A percentile compares a stretch with the other conserved stretches of the same genome.
Conservation (phyloP, 2,329 filamentous ascomycete genomes). For the Fusarium pseudoanthophilum region DNA sequence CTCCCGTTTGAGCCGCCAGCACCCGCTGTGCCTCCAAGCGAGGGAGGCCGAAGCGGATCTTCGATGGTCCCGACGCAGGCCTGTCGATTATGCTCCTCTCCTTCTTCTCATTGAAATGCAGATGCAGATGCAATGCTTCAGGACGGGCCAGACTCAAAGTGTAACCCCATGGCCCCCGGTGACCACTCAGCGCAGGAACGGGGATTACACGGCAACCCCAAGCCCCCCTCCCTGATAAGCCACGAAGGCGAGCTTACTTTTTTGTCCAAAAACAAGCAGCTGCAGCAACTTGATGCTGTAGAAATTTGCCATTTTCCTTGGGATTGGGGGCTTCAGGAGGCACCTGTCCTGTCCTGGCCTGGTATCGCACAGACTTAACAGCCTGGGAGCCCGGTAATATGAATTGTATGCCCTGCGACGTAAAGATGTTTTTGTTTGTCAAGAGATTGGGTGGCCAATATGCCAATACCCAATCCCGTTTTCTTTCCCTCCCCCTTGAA, state of each 20-base stretch:
- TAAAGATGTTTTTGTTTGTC: slow-evolving; percentile 29
- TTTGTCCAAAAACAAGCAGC: slow-evolving; percentile 38
- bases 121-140: slow-evolving; percentile 4
- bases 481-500: not conserved
- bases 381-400: not conserved
- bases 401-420: slow-evolving; percentile 7
- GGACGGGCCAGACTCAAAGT: slow-evolving; percentile 2
- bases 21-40: slow-evolving; percentile 31
- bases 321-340: not conserved
- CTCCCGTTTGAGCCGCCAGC: slow-evolving; percentile 28
- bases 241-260: slow-evolving; percentile 28
- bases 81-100: slow-evolving; percentile 12
- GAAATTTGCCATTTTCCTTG: slow-evolving; percentile 10
- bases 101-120: slow-evolving; percentile 5
- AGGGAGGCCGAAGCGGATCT: slow-evolving; percentile 29
- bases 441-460: slow-evolving; percentile 14
- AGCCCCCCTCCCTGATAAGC: slow-evolving; percentile 8
- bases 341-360: not conserved
- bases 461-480: slow-evolving; percentile 9
- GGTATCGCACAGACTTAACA: slow-evolving; percentile 35
- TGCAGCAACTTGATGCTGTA: slow-evolving; percentile 36
- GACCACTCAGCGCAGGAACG: slow-evolving; percentile 24
- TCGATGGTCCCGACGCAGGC: slow-evolving; percentile 29
- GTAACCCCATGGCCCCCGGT: slow-evolving; percentile 24
- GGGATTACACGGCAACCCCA: slow-evolving; percentile 25